These are phyloP conservation scores for Allantophomopsis lycopodina DNA, from an alignment of 2,329 filamentous ascomycete genomes.

Conservation along the genomic window DNA sequence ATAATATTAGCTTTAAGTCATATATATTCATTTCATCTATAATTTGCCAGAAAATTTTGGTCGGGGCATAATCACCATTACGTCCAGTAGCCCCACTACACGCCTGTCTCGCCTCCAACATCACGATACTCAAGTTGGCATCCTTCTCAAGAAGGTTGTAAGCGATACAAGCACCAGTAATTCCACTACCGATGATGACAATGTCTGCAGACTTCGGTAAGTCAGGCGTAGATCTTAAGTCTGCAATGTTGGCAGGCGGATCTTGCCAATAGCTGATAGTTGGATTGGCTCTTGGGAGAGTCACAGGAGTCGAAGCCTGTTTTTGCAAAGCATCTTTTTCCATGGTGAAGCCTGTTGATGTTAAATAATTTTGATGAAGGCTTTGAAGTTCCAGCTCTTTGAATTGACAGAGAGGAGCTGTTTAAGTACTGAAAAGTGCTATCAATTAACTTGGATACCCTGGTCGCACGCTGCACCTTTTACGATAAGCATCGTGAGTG, in stretches of 20 bases:
- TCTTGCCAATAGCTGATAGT: constrained; percentile 19
- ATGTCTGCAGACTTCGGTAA: constrained; percentile 17
- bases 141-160: constrained; percentile 13
- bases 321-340: constrained; percentile 18
- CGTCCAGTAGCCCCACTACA: constrained; percentile 22
- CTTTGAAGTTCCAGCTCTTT: too few relatives aligned
- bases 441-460: too few relatives aligned
- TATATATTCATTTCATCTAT: neutral
- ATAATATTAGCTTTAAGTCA: too few relatives aligned
- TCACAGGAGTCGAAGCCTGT: constrained; percentile 22
- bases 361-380: too few relatives aligned
- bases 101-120: constrained; percentile 25
- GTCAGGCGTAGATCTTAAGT: constrained; percentile 10
- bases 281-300: constrained; percentile 14
- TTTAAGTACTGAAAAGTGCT: too few relatives aligned
- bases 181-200: constrained; percentile 24
- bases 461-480: too few relatives aligned
- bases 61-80: constrained; percentile 22
- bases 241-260: constrained; percentile 17
- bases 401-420: too few relatives aligned
- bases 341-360: neutral
- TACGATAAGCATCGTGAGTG: too few relatives aligned
- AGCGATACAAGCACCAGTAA: constrained; percentile 21
- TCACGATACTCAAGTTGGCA: constrained; percentile 13
- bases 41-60: neutral